These are phyloP conservation scores for Melampsora abietis-canadensis DNA, from an alignment of 1,284 basidiomycete genomes.

Conservation along the genomic window DNA sequence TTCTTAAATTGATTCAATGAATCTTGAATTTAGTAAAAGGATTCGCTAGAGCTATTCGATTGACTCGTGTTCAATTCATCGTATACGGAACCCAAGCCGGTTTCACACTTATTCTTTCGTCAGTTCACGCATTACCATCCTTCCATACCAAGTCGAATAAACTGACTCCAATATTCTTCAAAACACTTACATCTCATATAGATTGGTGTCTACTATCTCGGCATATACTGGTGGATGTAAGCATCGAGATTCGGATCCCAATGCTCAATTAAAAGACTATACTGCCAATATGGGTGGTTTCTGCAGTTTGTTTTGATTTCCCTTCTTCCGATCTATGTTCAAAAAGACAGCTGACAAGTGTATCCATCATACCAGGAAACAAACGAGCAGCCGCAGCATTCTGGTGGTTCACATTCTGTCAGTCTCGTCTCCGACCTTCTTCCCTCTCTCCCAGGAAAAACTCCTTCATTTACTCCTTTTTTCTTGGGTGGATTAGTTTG, in stretches of 20 bases:
- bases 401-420: conserved; percentile 48
- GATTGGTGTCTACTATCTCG: conserved; percentile 46
- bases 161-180: neutral
- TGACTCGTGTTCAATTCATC: conserved; percentile 47
- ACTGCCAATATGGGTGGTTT: conserved; percentile 44
- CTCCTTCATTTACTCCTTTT: neutral
- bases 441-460: neutral
- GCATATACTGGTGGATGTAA: conserved; percentile 48
- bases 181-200: neutral
- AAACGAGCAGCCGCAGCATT: conserved; percentile 49
- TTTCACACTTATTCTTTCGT: conserved; percentile 45
- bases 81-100: conserved; percentile 44
- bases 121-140: neutral
- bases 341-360: no score
- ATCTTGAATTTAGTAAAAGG: conserved; percentile 41
- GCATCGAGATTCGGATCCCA: conserved; percentile 43
- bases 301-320: conserved; percentile 38
- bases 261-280: conserved; percentile 47
- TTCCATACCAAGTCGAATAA: neutral
- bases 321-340: neutral
- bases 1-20: conserved; percentile 34
- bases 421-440: neutral
- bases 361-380: conserved; percentile 30
- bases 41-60: conserved; percentile 45
- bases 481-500: conserved; percentile 7